These are phyloP conservation scores for Citrullus amarus DNA, from an alignment of 306 rosid species.

Conservation along the genomic window DNA sequence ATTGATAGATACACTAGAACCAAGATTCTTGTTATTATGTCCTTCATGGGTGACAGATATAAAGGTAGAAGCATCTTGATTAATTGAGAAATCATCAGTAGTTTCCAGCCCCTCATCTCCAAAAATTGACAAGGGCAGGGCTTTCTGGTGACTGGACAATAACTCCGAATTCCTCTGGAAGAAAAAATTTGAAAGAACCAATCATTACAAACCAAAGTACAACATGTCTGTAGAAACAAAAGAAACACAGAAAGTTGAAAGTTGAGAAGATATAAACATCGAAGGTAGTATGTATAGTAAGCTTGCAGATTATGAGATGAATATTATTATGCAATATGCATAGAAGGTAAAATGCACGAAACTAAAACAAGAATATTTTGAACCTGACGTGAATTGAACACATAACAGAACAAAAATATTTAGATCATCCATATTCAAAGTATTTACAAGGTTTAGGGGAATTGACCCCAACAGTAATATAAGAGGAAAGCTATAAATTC, in stretches of 20 bases:
- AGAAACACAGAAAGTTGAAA: slow-evolving; percentile 3
- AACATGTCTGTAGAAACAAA: slow-evolving; percentile 4
- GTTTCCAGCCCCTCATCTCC: slow-evolving; percentile 47
- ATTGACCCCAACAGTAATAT: background rate
- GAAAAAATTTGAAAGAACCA: background rate
- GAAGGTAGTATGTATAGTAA: background rate
- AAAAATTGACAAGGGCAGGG: slow-evolving; percentile 71
- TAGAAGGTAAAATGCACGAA: background rate
- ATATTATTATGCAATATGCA: background rate
- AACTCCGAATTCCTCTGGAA: slow-evolving; percentile 33
- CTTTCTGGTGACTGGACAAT: slow-evolving; percentile 31
- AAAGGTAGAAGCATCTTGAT: slow-evolving; percentile 30
- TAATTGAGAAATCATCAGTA: slow-evolving; percentile 23
- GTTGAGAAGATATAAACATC: background rate
- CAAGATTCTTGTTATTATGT: slow-evolving; percentile 20
- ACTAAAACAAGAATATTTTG: background rate
- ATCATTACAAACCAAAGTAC: background rate
- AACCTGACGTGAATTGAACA: too few species aligned
- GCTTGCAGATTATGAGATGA: background rate
- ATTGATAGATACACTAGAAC: slow-evolving; percentile 42
- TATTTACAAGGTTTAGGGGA: background rate
- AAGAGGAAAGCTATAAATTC: background rate
- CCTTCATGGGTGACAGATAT: slow-evolving; percentile 20
- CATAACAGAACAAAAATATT: background rate
- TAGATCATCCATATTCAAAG: background rate